Conservation (phyloP, 306 rosid genomes). For the Sechiopsis laciniata region DNA sequence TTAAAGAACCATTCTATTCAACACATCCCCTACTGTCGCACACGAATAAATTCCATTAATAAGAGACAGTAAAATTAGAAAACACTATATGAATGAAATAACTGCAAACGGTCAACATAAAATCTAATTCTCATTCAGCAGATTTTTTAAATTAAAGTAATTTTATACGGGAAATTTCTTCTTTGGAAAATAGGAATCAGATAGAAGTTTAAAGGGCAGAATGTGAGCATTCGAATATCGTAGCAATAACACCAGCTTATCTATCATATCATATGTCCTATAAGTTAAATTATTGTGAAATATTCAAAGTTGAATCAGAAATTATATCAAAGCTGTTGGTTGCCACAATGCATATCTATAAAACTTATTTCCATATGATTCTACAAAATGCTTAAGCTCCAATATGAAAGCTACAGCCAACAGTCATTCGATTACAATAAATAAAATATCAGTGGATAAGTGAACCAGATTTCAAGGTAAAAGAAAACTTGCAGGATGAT, state of each 20-base stretch:
- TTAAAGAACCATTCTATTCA: slow-evolving; percentile 3
- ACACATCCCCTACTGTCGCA: not conserved
- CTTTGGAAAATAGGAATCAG: no score
- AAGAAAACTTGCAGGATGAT: not conserved
- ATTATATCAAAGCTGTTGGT: not conserved
- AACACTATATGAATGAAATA: not conserved
- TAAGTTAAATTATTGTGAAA: not conserved
- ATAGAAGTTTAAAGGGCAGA: no score
- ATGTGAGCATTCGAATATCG: no score
- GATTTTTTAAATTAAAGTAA: not conserved
- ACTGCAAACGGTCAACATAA: not conserved
- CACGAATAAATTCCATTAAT: not conserved
- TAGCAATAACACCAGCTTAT: not conserved
- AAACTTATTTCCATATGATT: not conserved
- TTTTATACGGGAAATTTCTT: not conserved
- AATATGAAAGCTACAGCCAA: not conserved
- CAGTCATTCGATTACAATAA: not conserved
- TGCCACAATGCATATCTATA: not conserved
- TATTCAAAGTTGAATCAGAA: not conserved
- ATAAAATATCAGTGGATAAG: not conserved
- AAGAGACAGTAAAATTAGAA: not conserved
- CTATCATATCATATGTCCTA: not conserved
- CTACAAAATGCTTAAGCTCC: not conserved
- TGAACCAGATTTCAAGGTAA: not conserved
- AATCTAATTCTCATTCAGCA: slow-evolving; percentile 1